A percentile compares a stretch with the other conserved stretches of the same genome.
Evolutionary conservation across 495 filamentous ascomycete genomes (phyloP).

Genomic region (Venustampulla echinocandica): DNA sequence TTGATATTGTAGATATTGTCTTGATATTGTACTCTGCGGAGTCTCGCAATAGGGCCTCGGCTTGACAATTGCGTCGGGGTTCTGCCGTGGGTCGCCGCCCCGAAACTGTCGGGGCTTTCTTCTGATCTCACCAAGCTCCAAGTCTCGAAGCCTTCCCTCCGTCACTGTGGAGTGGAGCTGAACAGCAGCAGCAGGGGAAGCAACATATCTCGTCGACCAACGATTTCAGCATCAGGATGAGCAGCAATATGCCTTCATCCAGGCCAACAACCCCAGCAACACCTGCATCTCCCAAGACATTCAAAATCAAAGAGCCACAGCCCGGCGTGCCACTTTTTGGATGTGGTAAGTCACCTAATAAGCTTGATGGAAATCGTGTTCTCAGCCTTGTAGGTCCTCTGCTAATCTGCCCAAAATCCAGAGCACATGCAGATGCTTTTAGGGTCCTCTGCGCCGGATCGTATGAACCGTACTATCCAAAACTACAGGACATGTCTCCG

Average conservation of each 20-base stretch:
- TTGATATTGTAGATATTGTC: too few species aligned
- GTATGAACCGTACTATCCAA: conserved; percentile 40
- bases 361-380: too few species aligned
- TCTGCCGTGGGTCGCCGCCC: too few species aligned
- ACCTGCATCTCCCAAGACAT: conserved; percentile 36
- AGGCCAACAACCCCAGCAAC: conserved; percentile 34
- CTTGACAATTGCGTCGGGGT: too few species aligned
- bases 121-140: neutral
- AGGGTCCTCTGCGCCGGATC: conserved; percentile 35
- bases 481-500: conserved; percentile 46
- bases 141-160: neutral
- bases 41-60: too few species aligned
- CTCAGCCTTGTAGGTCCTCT: conserved; percentile 6
- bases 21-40: neutral
- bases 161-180: neutral
- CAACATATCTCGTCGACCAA: too few species aligned
- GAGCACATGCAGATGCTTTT: conserved; percentile 47
- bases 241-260: conserved; percentile 16
- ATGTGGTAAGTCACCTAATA: conserved; percentile 44
- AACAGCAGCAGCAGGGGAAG: neutral
- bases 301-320: conserved; percentile 41
- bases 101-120: too few species aligned
- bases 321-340: conserved; percentile 45
- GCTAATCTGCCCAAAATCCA: conserved; percentile 16
- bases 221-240: neutral